Conservation (phyloP, 2,329 filamentous ascomycete species). For the Beauveria australis region DNA sequence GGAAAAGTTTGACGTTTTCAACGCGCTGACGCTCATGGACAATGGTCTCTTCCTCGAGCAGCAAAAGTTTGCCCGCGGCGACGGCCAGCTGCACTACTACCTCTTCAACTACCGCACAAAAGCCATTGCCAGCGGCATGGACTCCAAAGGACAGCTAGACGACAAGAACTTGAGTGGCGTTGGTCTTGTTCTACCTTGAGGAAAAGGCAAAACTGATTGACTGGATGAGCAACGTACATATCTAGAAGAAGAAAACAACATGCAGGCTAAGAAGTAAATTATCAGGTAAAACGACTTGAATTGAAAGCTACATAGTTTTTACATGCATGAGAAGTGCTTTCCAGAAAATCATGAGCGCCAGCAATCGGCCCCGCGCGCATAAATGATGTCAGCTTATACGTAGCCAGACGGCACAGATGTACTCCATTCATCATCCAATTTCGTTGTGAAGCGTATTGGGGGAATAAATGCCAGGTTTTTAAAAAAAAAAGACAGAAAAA, state of each 20-base stretch:
- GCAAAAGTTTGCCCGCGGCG: conserved; percentile 89
- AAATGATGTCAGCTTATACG: not conserved
- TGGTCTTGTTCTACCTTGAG: conserved; percentile 69
- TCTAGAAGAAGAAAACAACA: not conserved
- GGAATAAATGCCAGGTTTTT: not conserved
- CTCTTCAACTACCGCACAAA: conserved; percentile 93
- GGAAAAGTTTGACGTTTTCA: conserved; percentile 87
- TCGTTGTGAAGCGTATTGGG: not conserved
- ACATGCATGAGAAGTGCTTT: not conserved
- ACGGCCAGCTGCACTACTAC: conserved; percentile 94
- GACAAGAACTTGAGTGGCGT: conserved; percentile 74
- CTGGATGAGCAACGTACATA: not conserved
- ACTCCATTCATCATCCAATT: not conserved
- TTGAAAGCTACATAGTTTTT: conserved; percentile 1
- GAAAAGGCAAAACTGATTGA: not conserved
- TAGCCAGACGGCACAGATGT: not conserved
- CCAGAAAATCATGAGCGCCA: conserved; percentile 1
- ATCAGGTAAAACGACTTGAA: not conserved
- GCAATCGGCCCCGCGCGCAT: not conserved
- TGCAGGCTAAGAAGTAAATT: not conserved
- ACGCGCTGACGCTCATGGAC: conserved; percentile 86
- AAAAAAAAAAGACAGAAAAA: not conserved
- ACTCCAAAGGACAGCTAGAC: conserved; percentile 70
- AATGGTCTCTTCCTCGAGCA: conserved; percentile 89
- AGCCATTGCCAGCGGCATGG: conserved; percentile 76